Conservation (phyloP, 306 rosid species). For the Cucurbita moschata region DNA sequence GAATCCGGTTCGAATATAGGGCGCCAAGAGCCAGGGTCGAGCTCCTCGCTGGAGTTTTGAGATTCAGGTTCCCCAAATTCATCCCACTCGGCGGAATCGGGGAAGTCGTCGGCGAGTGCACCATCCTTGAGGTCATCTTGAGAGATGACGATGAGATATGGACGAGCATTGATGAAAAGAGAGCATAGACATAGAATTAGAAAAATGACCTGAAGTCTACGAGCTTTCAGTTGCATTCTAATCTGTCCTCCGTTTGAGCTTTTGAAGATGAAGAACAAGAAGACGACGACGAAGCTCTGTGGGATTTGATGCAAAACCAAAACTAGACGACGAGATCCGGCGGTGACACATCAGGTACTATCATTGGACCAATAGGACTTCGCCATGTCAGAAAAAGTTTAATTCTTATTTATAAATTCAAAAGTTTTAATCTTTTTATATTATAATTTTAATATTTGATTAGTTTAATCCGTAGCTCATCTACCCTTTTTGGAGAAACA, state of each 20-base stretch:
- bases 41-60: constrained; percentile 57
- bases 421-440: too few relatives aligned
- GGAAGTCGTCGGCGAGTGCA: constrained; percentile 25
- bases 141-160: constrained; percentile 55
- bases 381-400: not conserved
- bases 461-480: too few relatives aligned
- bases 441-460: too few relatives aligned
- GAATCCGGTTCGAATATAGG: constrained; percentile 67
- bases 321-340: not conserved
- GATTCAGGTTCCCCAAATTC: constrained; percentile 65
- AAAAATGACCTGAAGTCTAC: constrained; percentile 19
- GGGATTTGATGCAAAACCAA: not conserved
- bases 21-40: constrained; percentile 92
- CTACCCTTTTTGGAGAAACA: too few relatives aligned
- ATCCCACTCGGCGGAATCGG: constrained; percentile 74
- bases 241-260: not conserved
- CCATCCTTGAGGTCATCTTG: constrained; percentile 62
- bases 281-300: not conserved
- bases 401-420: too few relatives aligned
- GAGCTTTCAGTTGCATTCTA: constrained; percentile 10
- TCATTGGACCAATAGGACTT: not conserved
- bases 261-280: not conserved
- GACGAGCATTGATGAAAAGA: constrained; percentile 37
- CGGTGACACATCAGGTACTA: not conserved
- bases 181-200: constrained; percentile 29